Conservation (phyloP, 805 yeast genomes). For the Candida nemodendra region DNA sequence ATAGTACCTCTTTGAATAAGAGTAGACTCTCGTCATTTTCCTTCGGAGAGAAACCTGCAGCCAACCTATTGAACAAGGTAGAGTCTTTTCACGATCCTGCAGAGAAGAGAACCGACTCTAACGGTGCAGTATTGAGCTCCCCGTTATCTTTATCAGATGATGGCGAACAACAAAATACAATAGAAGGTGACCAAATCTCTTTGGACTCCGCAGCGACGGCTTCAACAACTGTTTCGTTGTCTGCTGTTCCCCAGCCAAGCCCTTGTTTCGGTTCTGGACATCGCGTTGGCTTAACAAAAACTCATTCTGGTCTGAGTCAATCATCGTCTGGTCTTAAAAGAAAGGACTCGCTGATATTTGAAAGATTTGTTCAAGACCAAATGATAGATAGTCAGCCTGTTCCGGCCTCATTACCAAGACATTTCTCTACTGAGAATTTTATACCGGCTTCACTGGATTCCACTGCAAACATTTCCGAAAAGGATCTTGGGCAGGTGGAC, state of each 20-base stretch:
- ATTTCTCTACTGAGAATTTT: conserved; percentile 47
- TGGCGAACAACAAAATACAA: conserved; percentile 6
- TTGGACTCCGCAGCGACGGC: conserved; percentile 13
- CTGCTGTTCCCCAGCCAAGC: conserved; percentile 6
- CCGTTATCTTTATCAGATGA: conserved; percentile 24
- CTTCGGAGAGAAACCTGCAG: conserved; percentile 8
- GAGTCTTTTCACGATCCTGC: conserved; percentile 20
- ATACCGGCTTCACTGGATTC: conserved; percentile 59
- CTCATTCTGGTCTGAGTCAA: no score
- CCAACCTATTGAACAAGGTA: conserved; percentile 8
- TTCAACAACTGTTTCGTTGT: conserved; percentile 9
- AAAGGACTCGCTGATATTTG: conserved; percentile 55
- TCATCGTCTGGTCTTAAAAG: conserved; percentile 10
- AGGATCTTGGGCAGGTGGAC: conserved; percentile 37
- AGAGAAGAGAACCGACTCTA: conserved; percentile 6
- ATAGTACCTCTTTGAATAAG: conserved; percentile 6
- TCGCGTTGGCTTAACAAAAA: not conserved
- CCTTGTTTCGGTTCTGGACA: conserved; percentile 2
- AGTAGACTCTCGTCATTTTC: conserved; percentile 16
- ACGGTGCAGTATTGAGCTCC: conserved; percentile 12
- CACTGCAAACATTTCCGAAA: conserved; percentile 41
- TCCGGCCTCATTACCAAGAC: conserved; percentile 34
- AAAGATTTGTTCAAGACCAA: conserved; percentile 65
- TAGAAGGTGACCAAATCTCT: conserved; percentile 23
- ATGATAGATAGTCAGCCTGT: conserved; percentile 31